Percentiles rank a stretch among this genome's conserved stretches.
phyloP scores from a whole-genome alignment of 345 rosid genomes.

The Toxicodendron radicans region DNA sequence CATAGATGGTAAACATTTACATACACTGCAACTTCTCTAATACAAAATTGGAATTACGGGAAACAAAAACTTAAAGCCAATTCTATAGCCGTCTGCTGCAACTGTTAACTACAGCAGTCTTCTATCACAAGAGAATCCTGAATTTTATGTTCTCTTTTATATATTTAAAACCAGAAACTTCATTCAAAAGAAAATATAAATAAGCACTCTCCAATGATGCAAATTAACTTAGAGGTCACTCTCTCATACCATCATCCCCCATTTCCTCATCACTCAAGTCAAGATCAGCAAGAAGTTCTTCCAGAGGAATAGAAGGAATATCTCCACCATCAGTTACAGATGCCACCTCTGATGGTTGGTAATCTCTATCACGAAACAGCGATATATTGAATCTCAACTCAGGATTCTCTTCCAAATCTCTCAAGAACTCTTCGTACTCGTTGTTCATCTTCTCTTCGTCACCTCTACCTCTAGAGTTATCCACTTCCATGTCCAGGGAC shows the following conservation, averaged over 20 bases:
- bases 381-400: slow-evolving; percentile 36
- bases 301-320: slow-evolving; percentile 43
- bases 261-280: slow-evolving; percentile 39
- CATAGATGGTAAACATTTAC: background rate
- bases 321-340: slow-evolving; percentile 59
- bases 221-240: slow-evolving; percentile 20
- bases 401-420: slow-evolving; percentile 22
- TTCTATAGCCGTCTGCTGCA: background rate
- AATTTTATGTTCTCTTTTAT: background rate
- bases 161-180: background rate
- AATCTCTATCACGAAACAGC: slow-evolving; percentile 47
- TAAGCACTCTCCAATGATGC: background rate
- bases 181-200: background rate
- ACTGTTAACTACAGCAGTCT: background rate
- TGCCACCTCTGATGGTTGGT: slow-evolving; percentile 59
- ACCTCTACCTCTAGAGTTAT: slow-evolving; percentile 13
- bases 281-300: slow-evolving; percentile 59
- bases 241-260: slow-evolving; percentile 38
- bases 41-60: background rate
- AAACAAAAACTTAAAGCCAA: background rate
- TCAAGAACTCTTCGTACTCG: slow-evolving; percentile 22
- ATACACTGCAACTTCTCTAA: background rate
- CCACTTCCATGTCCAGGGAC: slow-evolving; percentile 17
- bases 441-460: slow-evolving; percentile 16
- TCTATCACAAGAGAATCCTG: background rate